Evolutionary conservation across 345 rosid genomes (phyloP).

Genomic region (Bruguiera parviflora): DNA sequence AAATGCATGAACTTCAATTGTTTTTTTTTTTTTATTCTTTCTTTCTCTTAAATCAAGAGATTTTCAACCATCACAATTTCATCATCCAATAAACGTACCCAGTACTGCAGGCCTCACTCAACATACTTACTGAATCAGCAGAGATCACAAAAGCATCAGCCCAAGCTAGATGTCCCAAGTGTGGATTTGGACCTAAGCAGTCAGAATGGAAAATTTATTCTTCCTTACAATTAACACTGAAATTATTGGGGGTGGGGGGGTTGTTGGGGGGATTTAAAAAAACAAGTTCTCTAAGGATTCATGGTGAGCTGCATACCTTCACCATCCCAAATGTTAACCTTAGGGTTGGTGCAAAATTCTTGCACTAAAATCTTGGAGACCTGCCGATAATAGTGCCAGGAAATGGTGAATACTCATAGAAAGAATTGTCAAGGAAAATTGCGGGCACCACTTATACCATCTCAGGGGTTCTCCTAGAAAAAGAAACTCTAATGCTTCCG

Average conservation of each 20-base stretch:
- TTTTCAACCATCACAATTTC: not conserved
- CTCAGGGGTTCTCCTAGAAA: conserved; percentile 34
- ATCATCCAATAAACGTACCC: conserved; percentile 22
- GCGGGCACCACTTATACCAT: conserved; percentile 10
- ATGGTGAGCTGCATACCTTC: conserved; percentile 16
- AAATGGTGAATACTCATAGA: conserved; percentile 6
- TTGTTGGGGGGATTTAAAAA: not conserved
- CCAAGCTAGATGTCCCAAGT: conserved; percentile 34
- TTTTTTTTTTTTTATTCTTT: not conserved
- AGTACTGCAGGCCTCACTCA: conserved; percentile 35
- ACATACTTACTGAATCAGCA: conserved; percentile 26
- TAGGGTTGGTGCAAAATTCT: conserved; percentile 21
- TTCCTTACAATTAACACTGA: not conserved
- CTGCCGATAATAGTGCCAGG: conserved; percentile 8
- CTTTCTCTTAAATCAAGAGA: not conserved
- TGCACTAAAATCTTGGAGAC: conserved; percentile 15
- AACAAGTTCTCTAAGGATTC: not conserved
- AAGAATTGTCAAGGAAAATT: conserved; percentile 1
- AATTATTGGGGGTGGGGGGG: no score
- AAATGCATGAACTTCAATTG: conserved; percentile 6
- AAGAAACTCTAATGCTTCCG: conserved; percentile 29
- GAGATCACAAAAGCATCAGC: conserved; percentile 35
- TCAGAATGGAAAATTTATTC: not conserved
- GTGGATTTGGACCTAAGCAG: conserved; percentile 30
- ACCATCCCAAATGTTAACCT: conserved; percentile 34